Percentiles rank a stretch among this genome's conserved stretches.
phyloP scores from a whole-genome alignment of 2,329 filamentous ascomycete genomes.

The Cercospora janseana region DNA sequence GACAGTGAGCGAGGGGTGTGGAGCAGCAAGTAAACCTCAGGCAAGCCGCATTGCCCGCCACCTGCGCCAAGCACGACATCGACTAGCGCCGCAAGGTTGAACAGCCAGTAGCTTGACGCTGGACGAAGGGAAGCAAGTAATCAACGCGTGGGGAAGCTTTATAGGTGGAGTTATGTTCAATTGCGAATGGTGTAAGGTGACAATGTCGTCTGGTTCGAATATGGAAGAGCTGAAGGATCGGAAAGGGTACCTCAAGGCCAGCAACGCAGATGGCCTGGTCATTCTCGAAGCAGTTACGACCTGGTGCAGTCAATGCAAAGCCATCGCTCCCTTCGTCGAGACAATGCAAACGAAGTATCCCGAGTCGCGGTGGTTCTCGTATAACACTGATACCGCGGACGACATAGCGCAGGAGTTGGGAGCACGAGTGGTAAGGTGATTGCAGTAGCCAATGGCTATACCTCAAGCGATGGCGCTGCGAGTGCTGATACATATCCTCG shows the following conservation, averaged over 20 bases:
- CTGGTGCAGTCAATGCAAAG: constrained; percentile 37
- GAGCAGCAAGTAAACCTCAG: constrained; percentile 1
- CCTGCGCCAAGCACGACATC: constrained; percentile 11
- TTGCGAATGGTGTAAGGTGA: background rate
- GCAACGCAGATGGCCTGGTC: constrained; percentile 32
- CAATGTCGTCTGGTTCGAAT: background rate
- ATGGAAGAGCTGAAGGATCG: constrained; percentile 36
- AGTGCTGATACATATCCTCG: too few species aligned
- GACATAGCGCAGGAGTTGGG: constrained; percentile 37
- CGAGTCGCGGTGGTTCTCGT: constrained; percentile 35
- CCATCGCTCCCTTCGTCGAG: constrained; percentile 36
- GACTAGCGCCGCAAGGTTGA: background rate
- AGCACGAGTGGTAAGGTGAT: constrained; percentile 20
- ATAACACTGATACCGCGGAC: constrained; percentile 34
- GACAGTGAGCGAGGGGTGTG: too few species aligned
- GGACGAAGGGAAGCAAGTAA: background rate
- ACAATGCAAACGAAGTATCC: constrained; percentile 35
- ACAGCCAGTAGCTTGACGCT: background rate
- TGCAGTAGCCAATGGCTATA: background rate
- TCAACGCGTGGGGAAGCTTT: constrained; percentile 1
- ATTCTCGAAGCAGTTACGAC: constrained; percentile 35
- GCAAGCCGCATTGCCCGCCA: background rate
- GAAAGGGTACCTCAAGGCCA: constrained; percentile 35
- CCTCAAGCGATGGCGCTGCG: too few species aligned
- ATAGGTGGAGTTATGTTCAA: background rate